phyloP scores from a whole-genome alignment of 352 stramenopile species.

The Globisporangium perplexum region DNA sequence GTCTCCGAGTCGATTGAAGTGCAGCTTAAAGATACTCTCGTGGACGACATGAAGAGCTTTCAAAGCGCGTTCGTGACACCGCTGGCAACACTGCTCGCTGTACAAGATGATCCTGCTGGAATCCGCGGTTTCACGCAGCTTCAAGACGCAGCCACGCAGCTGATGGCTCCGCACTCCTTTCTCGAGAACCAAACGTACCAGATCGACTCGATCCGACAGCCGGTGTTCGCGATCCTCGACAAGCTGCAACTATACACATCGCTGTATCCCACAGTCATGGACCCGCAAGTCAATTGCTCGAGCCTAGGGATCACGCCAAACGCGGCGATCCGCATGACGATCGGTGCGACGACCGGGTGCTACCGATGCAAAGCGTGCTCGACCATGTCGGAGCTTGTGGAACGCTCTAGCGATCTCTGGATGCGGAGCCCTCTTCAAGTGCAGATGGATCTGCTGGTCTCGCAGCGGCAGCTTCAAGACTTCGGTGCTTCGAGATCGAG shows the following conservation, averaged over 20 bases:
- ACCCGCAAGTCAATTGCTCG: slow-evolving; percentile 27
- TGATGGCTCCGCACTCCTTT: slow-evolving; percentile 39
- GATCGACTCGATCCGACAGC: slow-evolving; percentile 23
- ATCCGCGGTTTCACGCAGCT: slow-evolving; percentile 20
- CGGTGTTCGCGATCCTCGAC: slow-evolving; percentile 37
- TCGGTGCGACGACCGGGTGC: slow-evolving; percentile 45
- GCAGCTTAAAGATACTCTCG: slow-evolving; percentile 23
- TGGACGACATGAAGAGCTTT: slow-evolving; percentile 27
- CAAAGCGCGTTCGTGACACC: slow-evolving; percentile 26
- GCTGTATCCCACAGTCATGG: slow-evolving; percentile 40
- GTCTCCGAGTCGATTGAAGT: slow-evolving; percentile 16
- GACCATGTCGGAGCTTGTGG: slow-evolving; percentile 24
- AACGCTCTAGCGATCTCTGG: slow-evolving; percentile 30
- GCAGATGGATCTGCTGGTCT: slow-evolving; percentile 47
- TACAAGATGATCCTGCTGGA: not conserved
- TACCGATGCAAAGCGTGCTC: slow-evolving; percentile 62
- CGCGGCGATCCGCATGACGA: slow-evolving; percentile 40
- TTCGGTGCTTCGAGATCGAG: slow-evolving; percentile 21
- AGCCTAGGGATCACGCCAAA: slow-evolving; percentile 45
- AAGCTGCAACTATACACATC: slow-evolving; percentile 28
- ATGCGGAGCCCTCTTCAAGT: slow-evolving; percentile 34
- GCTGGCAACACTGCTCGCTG: slow-evolving; percentile 24
- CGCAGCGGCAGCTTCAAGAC: slow-evolving; percentile 31
- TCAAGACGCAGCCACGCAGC: slow-evolving; percentile 14
- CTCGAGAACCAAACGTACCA: slow-evolving; percentile 36